Conservation (phyloP, 1,284 basidiomycete genomes). For the Lignosus rhinocerotis region DNA sequence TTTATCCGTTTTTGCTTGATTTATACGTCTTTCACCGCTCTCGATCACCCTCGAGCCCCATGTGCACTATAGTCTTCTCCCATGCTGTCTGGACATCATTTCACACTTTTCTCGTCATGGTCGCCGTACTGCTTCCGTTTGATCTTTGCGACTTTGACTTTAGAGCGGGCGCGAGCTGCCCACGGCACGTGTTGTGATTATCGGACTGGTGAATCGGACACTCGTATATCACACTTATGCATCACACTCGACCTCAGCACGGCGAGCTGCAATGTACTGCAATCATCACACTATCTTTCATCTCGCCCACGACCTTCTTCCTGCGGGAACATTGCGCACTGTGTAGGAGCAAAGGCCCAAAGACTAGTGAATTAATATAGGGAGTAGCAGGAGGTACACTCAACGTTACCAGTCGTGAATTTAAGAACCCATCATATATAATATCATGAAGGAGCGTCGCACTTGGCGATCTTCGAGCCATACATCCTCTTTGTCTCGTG, state of each 20-base stretch:
- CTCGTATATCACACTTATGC: background rate
- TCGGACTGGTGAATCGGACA: background rate
- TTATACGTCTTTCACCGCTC: conserved; percentile 10
- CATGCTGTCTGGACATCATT: background rate
- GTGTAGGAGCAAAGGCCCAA: no score
- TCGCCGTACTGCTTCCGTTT: background rate
- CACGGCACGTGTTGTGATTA: background rate
- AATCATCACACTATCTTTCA: background rate
- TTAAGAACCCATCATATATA: background rate
- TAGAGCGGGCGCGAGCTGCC: background rate
- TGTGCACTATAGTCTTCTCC: conserved; percentile 16
- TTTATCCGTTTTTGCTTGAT: conserved; percentile 13
- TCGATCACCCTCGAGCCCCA: background rate
- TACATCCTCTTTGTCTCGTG: conserved; percentile 29
- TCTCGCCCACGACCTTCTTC: no score
- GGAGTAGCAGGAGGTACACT: no score
- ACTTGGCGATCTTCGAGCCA: conserved; percentile 19
- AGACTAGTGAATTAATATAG: no score
- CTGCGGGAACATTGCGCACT: no score
- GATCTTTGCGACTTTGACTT: background rate
- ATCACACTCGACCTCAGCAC: background rate
- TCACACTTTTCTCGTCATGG: background rate
- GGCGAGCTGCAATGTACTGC: background rate
- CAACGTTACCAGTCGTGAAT: background rate
- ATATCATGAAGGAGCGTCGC: conserved; percentile 8